Percentiles rank a stretch among this genome's conserved stretches.
Conservation (phyloP, 2,329 filamentous ascomycete species). For the Aspergillus hiratsukae region DNA sequence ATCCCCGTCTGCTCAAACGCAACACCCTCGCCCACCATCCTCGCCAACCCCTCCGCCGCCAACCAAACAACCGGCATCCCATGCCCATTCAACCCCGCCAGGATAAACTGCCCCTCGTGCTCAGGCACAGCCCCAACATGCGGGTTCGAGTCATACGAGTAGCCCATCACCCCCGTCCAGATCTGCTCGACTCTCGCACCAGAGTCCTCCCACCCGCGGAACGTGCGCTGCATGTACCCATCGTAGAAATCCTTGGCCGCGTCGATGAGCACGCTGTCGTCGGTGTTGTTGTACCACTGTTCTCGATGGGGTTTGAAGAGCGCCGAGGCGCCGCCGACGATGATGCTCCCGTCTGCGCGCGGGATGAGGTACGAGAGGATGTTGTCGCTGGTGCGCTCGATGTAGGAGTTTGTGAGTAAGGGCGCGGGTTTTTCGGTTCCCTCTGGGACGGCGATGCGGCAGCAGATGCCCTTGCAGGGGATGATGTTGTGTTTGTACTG, state of each 20-base stretch:
- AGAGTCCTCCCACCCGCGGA: constrained; percentile 33
- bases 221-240: constrained; percentile 32
- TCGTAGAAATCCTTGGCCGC: constrained; percentile 38
- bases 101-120: constrained; percentile 49
- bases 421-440: constrained; percentile 20
- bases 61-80: constrained; percentile 62
- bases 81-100: constrained; percentile 61
- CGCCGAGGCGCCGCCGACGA: constrained; percentile 61
- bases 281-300: constrained; percentile 42
- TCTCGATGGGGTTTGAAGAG: constrained; percentile 19
- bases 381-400: constrained; percentile 47
- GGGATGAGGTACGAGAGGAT: constrained; percentile 55
- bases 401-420: constrained; percentile 48
- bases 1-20: constrained; percentile 25
- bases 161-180: constrained; percentile 48
- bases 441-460: constrained; percentile 23
- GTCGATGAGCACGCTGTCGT: constrained; percentile 48
- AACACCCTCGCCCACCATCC: constrained; percentile 44
- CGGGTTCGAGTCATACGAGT: constrained; percentile 47
- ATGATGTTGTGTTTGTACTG: constrained; percentile 66
- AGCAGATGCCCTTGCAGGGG: constrained; percentile 60
- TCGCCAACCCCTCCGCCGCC: constrained; percentile 53
- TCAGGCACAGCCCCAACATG: constrained; percentile 50
- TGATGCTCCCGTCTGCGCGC: constrained; percentile 48
- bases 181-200: constrained; percentile 22